Base-by-base conservation (phyloP, 1,284 basidiomycete species). In the Sphaerobolus stellatus region DNA sequence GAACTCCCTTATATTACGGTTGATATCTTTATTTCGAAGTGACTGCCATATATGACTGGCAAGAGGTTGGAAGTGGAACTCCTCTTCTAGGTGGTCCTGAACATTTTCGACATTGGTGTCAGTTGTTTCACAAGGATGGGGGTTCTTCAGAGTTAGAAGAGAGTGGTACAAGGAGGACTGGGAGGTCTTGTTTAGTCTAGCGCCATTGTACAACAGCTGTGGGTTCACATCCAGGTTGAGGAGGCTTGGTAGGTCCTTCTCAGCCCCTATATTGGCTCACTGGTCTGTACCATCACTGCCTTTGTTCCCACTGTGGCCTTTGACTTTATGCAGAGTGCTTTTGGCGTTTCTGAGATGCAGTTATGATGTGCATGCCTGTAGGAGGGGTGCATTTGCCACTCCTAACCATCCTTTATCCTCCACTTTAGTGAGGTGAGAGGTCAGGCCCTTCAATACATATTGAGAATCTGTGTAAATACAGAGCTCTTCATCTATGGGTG, bases 351-450 rank as follows among this genome's bases (percentile, higher is more conserved):
- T 13, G 40, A 44, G 3, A 46, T 50, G 22, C 2, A 61, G 25
- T 3, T 38, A 34, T 1, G 56, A 50, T 5, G 56, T 53, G 2
- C 57, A 56, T 5, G 47, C 36, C 18, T 47, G 6, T 16, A 61
- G 27, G 9, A 62, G 9, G 0, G 51, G 22, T 0, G 45, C 38
- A 38, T 64, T 63, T 5, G 24, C 22, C 1, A 53, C 34, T 0
- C 40, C 40, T 3, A 59, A 50, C 52, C 43, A 64, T 3, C 64
- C 66, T 5, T 47, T 27, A 25, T 67, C 62, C 44, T 67, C 62
- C 50, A 54, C 57, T 29, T 53, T 47, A 24, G 47, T 9, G 2
- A 59, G 40, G 46, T 59, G 31, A 44, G 50, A 59, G 7, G 59
- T 65, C n/a, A 62, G 53, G 1, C 48, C 58, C 5, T 59, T 36